Base-by-base conservation (phyloP, 163 green algal genomes). In the Coccomyxa subellipsoidea region DNA sequence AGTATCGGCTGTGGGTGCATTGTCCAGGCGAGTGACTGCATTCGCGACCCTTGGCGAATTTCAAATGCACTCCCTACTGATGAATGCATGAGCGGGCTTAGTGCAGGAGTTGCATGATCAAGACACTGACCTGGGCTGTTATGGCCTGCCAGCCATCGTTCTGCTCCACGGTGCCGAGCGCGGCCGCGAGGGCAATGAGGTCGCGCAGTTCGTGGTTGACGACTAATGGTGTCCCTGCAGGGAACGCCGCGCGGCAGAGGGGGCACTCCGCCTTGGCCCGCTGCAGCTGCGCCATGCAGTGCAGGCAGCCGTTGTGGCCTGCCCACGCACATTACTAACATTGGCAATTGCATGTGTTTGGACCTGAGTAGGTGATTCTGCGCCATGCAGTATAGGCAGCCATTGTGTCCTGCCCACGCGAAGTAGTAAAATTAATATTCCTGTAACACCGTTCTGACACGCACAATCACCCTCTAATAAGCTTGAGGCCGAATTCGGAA, bases 271-370 rank as follows among this genome's bases (percentile, higher is more conserved):
- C 75, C 27, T 90, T 89, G 25, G 78, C 79, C 34, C 80, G 81
- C 71, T 93, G 90, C 38, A 94, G 76, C 59, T 85, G 79, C 1
- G 78, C 59, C 66, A 93, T 87, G 85, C 92, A 96, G 18, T 92
- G 85, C 35, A 92, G 35, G 84, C 92, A 96, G 0, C 87, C 87
- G 71, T 95, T 95, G 85, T 96, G 92, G 0, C 92, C 91, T 94
- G 87, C 71, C 53, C 21, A 36, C 10, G 39, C 21, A 35, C n/a
- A n/a, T n/a, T n/a, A n/a, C n/a, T n/a, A n/a, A n/a, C n/a, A n/a
- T n/a, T n/a, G n/a, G n/a, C n/a, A n/a, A n/a, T n/a, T n/a, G n/a
- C n/a, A n/a, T n/a, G n/a, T n/a, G n/a, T n/a, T n/a, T n/a, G 38
- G 29, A 71, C 23, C 32, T 25, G 31, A 78, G 47, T 15, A 9